Evolutionary conservation across 2,329 filamentous ascomycete genomes (phyloP).

Genomic region (Ceratocystis ficicola): DNA sequence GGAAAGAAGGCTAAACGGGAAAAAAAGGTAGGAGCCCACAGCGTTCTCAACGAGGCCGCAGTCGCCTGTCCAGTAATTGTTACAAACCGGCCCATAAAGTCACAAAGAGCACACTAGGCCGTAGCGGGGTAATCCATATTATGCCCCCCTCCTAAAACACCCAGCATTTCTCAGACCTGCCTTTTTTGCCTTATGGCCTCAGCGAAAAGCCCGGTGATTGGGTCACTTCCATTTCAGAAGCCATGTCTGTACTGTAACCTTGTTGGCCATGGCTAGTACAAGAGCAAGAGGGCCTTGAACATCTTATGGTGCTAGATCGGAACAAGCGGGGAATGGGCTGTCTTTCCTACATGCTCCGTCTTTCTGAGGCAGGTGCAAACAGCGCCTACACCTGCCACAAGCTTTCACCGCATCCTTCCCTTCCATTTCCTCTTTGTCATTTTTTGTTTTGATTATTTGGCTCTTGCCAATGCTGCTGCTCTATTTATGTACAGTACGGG

Average conservation of each 20-base stretch:
- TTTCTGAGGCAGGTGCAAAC: not conserved
- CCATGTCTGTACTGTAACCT: not conserved
- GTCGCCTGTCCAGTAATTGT: not conserved
- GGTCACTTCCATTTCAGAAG: not conserved
- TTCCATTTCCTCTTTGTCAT: not conserved
- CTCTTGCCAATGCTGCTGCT: too few relatives aligned
- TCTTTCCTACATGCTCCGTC: not conserved
- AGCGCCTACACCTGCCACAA: slow-evolving; percentile 13
- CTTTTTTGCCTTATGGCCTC: not conserved
- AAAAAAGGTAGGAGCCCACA: not conserved
- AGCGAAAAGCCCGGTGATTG: not conserved
- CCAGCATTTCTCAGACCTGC: not conserved
- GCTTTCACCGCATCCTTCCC: not conserved
- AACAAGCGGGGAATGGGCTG: not conserved
- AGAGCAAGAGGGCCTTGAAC: not conserved
- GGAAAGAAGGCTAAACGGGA: not conserved
- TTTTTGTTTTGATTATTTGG: not conserved
- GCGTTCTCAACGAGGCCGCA: not conserved
- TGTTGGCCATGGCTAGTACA: not conserved
- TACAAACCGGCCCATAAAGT: not conserved
- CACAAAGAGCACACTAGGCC: not conserved
- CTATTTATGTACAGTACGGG: too few relatives aligned
- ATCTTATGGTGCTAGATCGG: not conserved
- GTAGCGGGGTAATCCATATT: not conserved
- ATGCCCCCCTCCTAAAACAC: not conserved